A percentile compares a stretch with the other conserved stretches of the same genome.
Evolutionary conservation across 441 rosid species (phyloP).

Genomic region (Codiaeum variegatum): DNA sequence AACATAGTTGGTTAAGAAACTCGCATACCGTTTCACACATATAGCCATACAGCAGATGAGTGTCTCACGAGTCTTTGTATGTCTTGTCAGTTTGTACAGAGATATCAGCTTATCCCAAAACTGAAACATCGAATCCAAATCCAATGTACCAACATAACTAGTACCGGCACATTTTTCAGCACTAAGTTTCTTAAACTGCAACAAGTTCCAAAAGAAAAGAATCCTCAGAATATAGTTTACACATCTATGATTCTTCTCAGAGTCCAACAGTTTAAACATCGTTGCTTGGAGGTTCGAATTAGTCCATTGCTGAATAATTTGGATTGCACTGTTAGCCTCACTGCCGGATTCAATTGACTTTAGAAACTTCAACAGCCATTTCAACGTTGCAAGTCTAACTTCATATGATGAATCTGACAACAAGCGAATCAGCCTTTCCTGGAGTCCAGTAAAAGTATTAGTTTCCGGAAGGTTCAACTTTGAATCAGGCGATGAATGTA

Average conservation of each 20-base stretch:
- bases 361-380: constrained; percentile 76
- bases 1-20: constrained; percentile 34
- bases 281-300: constrained; percentile 57
- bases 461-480: constrained; percentile 29
- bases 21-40: constrained; percentile 56
- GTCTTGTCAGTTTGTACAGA: constrained; percentile 55
- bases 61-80: constrained; percentile 55
- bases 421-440: constrained; percentile 52
- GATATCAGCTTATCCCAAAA: constrained; percentile 67
- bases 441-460: constrained; percentile 37
- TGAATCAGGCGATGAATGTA: constrained; percentile 23
- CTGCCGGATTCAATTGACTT: constrained; percentile 40
- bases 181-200: constrained; percentile 45
- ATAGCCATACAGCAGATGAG: constrained; percentile 85
- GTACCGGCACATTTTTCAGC: constrained; percentile 27
- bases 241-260: constrained; percentile 73
- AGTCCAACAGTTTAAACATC: constrained; percentile 53
- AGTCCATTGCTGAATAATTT: constrained; percentile 58
- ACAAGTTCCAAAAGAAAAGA: constrained; percentile 76
- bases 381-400: constrained; percentile 81
- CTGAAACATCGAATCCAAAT: constrained; percentile 47
- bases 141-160: constrained; percentile 55
- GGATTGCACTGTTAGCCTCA: constrained; percentile 34
- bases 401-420: constrained; percentile 81
- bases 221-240: constrained; percentile 66